Evolutionary conservation across 768 basidiomycete species (phyloP).

Genomic region (Scleroderma bovista): DNA sequence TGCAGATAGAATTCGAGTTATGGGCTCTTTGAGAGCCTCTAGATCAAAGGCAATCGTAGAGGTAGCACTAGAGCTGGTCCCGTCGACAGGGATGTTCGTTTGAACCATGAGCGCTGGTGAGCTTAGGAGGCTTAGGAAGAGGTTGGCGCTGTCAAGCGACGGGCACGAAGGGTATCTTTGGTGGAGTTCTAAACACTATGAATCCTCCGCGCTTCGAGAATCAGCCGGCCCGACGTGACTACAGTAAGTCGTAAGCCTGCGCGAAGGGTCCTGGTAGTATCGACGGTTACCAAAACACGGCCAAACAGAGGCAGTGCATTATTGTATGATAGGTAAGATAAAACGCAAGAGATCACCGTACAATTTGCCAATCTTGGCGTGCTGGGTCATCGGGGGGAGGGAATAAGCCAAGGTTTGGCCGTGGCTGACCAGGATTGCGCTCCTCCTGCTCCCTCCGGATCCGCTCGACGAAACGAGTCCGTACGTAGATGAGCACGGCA

Average conservation of each 20-base stretch:
- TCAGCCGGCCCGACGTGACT: too few relatives aligned
- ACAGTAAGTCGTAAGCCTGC: too few relatives aligned
- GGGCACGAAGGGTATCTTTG: too few relatives aligned
- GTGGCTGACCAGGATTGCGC: constrained; percentile 31
- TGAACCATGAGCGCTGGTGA: background rate
- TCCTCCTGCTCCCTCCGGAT: constrained; percentile 59
- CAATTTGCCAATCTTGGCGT: constrained; percentile 60
- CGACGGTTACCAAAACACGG: too few relatives aligned
- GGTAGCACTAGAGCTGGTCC: background rate
- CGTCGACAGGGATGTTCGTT: background rate
- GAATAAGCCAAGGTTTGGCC: constrained; percentile 42
- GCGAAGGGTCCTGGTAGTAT: too few relatives aligned
- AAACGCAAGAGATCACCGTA: constrained; percentile 24
- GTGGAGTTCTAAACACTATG: too few relatives aligned
- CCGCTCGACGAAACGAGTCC: constrained; percentile 71
- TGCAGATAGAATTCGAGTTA: constrained; percentile 65
- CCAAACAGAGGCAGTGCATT: too few relatives aligned
- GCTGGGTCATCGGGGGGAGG: constrained; percentile 62
- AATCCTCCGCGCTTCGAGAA: too few relatives aligned
- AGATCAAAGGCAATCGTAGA: constrained; percentile 48
- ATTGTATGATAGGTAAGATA: too few relatives aligned
- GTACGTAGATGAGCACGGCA: constrained; percentile 70
- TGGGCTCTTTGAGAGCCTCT: constrained; percentile 49
- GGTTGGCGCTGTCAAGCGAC: too few relatives aligned
- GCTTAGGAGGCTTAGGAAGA: too few relatives aligned